A percentile compares a stretch with the other conserved stretches of the same genome.
Evolutionary conservation across 257 asterid species (phyloP).

Genomic region (Nicotiana knightiana): DNA sequence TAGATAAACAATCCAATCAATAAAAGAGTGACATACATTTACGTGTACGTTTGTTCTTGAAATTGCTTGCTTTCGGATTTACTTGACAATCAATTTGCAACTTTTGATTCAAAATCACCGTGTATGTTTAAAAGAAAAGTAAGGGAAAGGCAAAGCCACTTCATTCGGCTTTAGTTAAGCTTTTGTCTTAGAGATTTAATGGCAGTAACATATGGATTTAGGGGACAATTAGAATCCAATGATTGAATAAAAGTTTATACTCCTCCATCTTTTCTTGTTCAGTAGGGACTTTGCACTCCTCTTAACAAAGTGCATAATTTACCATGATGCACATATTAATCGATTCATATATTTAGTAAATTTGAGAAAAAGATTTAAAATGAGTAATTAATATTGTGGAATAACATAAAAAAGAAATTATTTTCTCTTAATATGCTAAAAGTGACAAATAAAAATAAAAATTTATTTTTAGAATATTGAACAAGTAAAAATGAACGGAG

Average conservation of each 20-base stretch:
- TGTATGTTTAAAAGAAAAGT: background rate
- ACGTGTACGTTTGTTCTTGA: background rate
- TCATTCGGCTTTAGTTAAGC: background rate
- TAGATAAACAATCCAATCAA: background rate
- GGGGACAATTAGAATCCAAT: constrained; percentile 7
- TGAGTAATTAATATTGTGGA: no score
- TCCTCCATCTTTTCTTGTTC: background rate
- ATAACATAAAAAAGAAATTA: no score
- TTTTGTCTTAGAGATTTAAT: background rate
- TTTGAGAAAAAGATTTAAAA: no score
- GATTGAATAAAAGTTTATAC: constrained; percentile 2
- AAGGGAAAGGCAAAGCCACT: background rate
- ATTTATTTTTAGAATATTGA: no score
- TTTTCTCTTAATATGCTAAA: no score
- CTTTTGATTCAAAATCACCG: background rate
- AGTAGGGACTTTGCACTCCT: no score
- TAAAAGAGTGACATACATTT: background rate
- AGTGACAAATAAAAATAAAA: no score
- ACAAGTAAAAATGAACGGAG: background rate
- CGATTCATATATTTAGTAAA: no score
- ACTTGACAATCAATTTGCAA: background rate
- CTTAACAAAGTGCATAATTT: no score
- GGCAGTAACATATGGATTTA: background rate
- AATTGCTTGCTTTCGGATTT: background rate
- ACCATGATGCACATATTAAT: no score